Evolutionary conservation across 23 red algal genomes (phyloP).

Genomic region (Cyanidium caldarium): DNA sequence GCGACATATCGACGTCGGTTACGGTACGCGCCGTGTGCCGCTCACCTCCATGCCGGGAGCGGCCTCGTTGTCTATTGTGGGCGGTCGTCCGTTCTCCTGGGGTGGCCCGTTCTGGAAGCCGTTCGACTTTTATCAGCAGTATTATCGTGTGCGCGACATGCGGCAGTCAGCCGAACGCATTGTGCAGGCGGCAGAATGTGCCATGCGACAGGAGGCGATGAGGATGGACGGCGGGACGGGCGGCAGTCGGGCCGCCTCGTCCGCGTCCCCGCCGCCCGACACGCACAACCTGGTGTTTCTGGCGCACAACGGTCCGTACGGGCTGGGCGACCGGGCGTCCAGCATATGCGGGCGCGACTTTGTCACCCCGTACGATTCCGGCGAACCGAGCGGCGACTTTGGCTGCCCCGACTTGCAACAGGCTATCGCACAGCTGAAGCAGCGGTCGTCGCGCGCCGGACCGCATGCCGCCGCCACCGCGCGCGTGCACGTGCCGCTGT

Average conservation of each 20-base stretch:
- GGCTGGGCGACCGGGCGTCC: constrained; percentile 22
- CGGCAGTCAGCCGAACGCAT: constrained; percentile 28
- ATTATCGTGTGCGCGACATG: constrained; percentile 26
- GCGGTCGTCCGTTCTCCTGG: constrained; percentile 41
- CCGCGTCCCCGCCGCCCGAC: background rate
- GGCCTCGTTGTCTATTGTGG: constrained; percentile 23
- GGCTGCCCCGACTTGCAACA: constrained; percentile 47
- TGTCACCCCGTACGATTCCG: background rate
- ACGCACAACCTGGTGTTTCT: constrained; percentile 30
- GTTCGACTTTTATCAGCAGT: constrained; percentile 34
- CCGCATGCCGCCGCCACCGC: constrained; percentile 17
- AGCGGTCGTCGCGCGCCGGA: background rate
- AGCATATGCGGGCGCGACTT: constrained; percentile 63
- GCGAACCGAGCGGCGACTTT: constrained; percentile 29
- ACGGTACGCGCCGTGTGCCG: background rate
- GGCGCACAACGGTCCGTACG: constrained; percentile 51
- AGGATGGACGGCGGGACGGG: background rate
- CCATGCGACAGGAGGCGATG: constrained; percentile 1
- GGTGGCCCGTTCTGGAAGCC: constrained; percentile 68
- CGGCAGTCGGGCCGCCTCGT: too few relatives aligned
- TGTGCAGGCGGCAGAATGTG: too few relatives aligned
- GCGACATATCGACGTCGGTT: constrained; percentile 21
- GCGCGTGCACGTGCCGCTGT: constrained; percentile 39
- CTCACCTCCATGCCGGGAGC: background rate
- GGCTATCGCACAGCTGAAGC: background rate